Percentiles rank a stretch among this genome's conserved stretches.
These are phyloP conservation scores for Eucalyptus grandis DNA, from an alignment of 345 rosid species.

Conservation along the genomic window DNA sequence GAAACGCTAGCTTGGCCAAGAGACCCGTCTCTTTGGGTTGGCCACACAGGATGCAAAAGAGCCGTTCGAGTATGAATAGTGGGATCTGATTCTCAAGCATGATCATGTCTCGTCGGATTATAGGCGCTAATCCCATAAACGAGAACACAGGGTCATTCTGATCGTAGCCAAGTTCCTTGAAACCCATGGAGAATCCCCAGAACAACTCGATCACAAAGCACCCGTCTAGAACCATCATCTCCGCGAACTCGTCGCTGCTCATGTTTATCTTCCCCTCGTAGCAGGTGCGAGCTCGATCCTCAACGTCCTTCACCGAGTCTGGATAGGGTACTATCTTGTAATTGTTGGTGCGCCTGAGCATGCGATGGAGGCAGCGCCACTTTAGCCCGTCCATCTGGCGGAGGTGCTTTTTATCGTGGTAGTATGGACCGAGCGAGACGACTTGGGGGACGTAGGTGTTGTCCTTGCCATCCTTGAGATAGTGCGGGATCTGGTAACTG, in stretches of 20 bases:
- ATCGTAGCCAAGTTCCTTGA: conserved; percentile 48
- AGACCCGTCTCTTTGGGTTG: conserved; percentile 32
- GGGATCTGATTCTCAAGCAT: conserved; percentile 87
- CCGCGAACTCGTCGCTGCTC: conserved; percentile 9
- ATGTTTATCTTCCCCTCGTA: no score
- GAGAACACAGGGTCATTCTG: conserved; percentile 70
- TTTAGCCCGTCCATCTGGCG: no score
- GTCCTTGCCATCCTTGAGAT: no score
- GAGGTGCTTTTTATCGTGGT: no score
- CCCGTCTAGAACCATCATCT: conserved; percentile 82
- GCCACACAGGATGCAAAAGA: conserved; percentile 46
- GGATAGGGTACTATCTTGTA: no score
- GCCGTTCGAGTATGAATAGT: conserved; percentile 45
- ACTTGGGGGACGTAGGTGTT: no score
- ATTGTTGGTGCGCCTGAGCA: no score
- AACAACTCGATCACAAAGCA: conserved; percentile 71
- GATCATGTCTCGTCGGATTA: conserved; percentile 75
- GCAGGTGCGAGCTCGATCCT: no score
- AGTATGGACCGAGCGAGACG: no score
- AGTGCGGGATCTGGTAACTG: no score
- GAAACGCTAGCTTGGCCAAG: conserved; percentile 37
- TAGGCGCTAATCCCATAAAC: conserved; percentile 60
- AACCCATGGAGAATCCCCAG: conserved; percentile 60
- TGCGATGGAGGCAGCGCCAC: no score
- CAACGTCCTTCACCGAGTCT: no score